Evolutionary conservation across 371 early-diverging fungal genomes (phyloP).

Genomic region (Syncephalis fuscata): DNA sequence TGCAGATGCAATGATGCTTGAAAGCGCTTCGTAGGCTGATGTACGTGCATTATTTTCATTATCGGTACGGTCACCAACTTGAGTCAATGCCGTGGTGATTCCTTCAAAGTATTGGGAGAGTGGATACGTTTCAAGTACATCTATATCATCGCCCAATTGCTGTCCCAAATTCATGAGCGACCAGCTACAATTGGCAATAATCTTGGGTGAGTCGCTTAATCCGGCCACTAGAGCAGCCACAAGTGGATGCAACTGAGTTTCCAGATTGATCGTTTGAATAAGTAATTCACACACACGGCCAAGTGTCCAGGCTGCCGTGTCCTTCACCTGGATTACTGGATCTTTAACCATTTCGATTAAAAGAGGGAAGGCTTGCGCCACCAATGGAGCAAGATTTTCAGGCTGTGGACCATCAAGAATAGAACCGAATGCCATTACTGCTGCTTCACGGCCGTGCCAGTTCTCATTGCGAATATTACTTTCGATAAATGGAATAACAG

Average conservation of each 20-base stretch:
- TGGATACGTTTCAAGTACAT: conserved; percentile 29
- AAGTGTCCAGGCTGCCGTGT: conserved; percentile 91
- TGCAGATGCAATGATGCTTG: conserved; percentile 46
- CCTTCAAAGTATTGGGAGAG: conserved; percentile 72
- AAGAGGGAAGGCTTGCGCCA: conserved; percentile 71
- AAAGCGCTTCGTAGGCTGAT: conserved; percentile 85
- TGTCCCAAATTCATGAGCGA: conserved; percentile 79
- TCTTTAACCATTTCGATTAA: conserved; percentile 83
- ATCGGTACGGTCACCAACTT: conserved; percentile 38
- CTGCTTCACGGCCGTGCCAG: conserved; percentile 91
- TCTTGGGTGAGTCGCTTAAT: conserved; percentile 66
- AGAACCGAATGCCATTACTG: conserved; percentile 95
- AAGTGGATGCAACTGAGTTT: conserved; percentile 48
- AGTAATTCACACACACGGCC: conserved; percentile 75
- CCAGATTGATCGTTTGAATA: conserved; percentile 53
- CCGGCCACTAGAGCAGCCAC: conserved; percentile 63
- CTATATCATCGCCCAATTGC: conserved; percentile 36
- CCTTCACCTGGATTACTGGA: conserved; percentile 69
- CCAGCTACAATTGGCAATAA: conserved; percentile 88
- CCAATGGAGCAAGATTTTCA: conserved; percentile 45
- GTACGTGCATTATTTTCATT: conserved; percentile 73
- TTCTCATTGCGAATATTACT: conserved; percentile 58
- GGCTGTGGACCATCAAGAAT: conserved; percentile 86
- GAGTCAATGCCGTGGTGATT: conserved; percentile 53
- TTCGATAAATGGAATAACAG: conserved; percentile 82